Evolutionary conservation across 768 basidiomycete genomes (phyloP), one percentile per base, ranked within the genome.

Genomic region (Trametes elegans): DNA sequence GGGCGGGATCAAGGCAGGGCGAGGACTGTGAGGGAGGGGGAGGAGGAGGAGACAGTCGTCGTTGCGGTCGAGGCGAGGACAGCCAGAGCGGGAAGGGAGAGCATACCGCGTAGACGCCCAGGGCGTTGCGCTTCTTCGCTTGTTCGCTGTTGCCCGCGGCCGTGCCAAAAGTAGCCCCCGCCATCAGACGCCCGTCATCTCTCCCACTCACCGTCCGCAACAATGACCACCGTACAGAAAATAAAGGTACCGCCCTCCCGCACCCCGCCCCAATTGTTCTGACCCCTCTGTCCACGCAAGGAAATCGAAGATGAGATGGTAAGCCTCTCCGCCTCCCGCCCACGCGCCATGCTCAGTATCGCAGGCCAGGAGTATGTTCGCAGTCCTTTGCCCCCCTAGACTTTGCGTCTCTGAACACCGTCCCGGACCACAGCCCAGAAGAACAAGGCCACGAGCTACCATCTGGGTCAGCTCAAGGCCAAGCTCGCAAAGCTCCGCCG

Each of bases 251-350:
- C 67, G 59, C 34, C 41, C 29, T 29, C 36, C 18, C n/a, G n/a
- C 36, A 28, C 27, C 18, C 38, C 42, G 35, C 6, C n/a, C 21
- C 43, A 11, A 53, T 26, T 49, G 46, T 50, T 41, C 54, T 59
- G 29, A 53, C 58, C 8, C 13, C 10, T 24, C 5, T 13, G n/a
- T 10, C 26, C 46, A 36, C 28, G 42, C 14, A 51, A 92, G 88
- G 92, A 93, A 84, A 83, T 95, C 71, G 93, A 95, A 81, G 91
- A 93, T 90, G 93, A 94, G 74, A 94, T 94, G 94, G 91, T 89
- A 68, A 76, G 82, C 71, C 62, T 26, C 24, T 53, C 44, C 58
- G 57, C 53, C 41, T 43, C 55, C 36, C 43, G 7, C 59, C 49
- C 36, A 21, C 47, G 40, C 51, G 18, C 38, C 32, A 21, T 53